A percentile compares a stretch with the other conserved stretches of the same genome.
Evolutionary conservation across 2,329 filamentous ascomycete genomes (phyloP).

Genomic region (Claviceps humidiphila): DNA sequence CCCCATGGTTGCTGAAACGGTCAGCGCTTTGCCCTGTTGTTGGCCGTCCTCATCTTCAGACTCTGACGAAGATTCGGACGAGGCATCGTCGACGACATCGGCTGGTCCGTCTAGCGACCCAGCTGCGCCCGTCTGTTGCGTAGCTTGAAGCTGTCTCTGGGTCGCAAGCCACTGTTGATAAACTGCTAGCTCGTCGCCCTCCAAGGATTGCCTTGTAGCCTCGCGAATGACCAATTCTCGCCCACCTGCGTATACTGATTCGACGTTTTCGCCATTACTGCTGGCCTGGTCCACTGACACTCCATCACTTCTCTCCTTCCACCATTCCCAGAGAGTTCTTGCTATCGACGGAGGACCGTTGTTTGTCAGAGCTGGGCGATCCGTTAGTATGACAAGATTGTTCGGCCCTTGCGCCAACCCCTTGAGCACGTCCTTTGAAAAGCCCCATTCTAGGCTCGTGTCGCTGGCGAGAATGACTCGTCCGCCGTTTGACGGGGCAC

Average conservation of each 20-base stretch:
- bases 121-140: slow-evolving; percentile 56
- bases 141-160: slow-evolving; percentile 75
- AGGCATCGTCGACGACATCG: slow-evolving; percentile 70
- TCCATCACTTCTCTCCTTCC: slow-evolving; percentile 54
- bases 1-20: slow-evolving; percentile 72
- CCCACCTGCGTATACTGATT: slow-evolving; percentile 54
- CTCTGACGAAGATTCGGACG: slow-evolving; percentile 71
- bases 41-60: slow-evolving; percentile 83
- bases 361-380: slow-evolving; percentile 41
- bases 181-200: slow-evolving; percentile 60
- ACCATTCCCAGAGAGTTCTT: slow-evolving; percentile 67
- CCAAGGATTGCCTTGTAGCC: slow-evolving; percentile 50
- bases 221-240: slow-evolving; percentile 48
- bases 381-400: slow-evolving; percentile 80
- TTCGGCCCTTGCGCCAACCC: slow-evolving; percentile 61
- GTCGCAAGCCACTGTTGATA: slow-evolving; percentile 92
- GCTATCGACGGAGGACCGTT: slow-evolving; percentile 46
- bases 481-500: slow-evolving; percentile 34
- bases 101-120: slow-evolving; percentile 55
- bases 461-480: slow-evolving; percentile 87
- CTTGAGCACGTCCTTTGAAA: slow-evolving; percentile 69
- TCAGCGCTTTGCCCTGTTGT: slow-evolving; percentile 83
- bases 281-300: slow-evolving; percentile 42
- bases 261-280: slow-evolving; percentile 39
- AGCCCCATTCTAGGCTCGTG: slow-evolving; percentile 84